A percentile compares a stretch with the other conserved stretches of the same genome.
phyloP scores from a whole-genome alignment of 2,329 filamentous ascomycete species.

The Mycosphaerella arachidis region DNA sequence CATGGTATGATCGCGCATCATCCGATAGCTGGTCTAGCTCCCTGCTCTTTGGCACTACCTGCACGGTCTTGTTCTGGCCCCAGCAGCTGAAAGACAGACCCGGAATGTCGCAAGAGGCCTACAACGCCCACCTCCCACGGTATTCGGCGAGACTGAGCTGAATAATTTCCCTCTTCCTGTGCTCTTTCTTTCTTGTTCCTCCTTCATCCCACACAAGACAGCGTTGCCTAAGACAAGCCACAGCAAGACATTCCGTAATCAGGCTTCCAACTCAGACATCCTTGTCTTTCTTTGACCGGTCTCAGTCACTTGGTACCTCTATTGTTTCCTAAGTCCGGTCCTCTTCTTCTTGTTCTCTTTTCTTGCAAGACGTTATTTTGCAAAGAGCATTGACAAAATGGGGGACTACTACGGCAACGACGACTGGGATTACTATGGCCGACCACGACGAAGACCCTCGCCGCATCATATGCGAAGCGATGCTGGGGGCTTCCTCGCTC shows the following conservation, averaged over 20 bases:
- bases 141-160: not conserved
- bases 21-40: not conserved
- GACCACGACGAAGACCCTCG: constrained; percentile 17
- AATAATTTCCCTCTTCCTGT: constrained; percentile 2
- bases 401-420: constrained; percentile 23
- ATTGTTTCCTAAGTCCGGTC: not conserved
- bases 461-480: constrained; percentile 17
- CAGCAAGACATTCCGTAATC: constrained; percentile 2
- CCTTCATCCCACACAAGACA: not conserved
- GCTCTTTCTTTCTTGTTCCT: constrained; percentile 1
- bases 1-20: constrained; percentile 2
- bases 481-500: constrained; percentile 23
- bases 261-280: not conserved
- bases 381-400: constrained; percentile 6
- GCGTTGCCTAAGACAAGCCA: not conserved
- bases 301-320: not conserved
- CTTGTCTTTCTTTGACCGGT: not conserved
- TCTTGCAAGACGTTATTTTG: not conserved
- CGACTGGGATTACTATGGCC: constrained; percentile 20
- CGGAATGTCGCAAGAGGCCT: not conserved
- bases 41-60: not conserved
- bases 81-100: not conserved
- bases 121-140: not conserved
- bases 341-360: not conserved
- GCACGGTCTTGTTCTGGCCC: not conserved